phyloP scores from a whole-genome alignment of 2,329 filamentous ascomycete species.

The Neofusicoccum sp. region DNA sequence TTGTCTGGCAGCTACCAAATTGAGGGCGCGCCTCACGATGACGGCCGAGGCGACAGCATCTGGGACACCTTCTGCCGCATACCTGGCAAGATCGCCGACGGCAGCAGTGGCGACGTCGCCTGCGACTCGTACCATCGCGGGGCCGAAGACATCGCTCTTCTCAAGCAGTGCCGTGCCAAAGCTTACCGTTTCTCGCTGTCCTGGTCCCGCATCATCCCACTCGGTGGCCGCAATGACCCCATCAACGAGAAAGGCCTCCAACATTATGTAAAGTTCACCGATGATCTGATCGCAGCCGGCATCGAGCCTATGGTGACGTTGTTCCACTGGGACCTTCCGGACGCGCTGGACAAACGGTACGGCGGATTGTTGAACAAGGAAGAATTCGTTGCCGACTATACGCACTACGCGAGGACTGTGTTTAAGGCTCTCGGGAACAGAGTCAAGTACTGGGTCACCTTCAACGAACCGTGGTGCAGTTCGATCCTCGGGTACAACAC shows the following conservation, averaged over 20 bases:
- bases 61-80: conserved; percentile 87
- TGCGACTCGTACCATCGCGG: conserved; percentile 87
- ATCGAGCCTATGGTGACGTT: conserved; percentile 39
- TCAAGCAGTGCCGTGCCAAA: conserved; percentile 70
- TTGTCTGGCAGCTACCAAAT: conserved; percentile 80
- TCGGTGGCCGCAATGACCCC: conserved; percentile 58
- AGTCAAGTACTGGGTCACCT: conserved; percentile 86
- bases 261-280: conserved; percentile 42
- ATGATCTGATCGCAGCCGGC: conserved; percentile 34
- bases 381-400: conserved; percentile 80
- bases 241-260: conserved; percentile 36
- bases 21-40: conserved; percentile 71
- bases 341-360: conserved; percentile 75
- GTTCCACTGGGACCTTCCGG: conserved; percentile 48
- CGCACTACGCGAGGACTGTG: conserved; percentile 72
- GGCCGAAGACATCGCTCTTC: conserved; percentile 70
- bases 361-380: conserved; percentile 76
- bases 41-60: conserved; percentile 78
- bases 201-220: conserved; percentile 40
- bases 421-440: conserved; percentile 70
- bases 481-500: conserved; percentile 76
- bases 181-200: conserved; percentile 45
- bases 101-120: conserved; percentile 70
- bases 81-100: conserved; percentile 79
- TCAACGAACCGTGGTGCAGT: conserved; percentile 88